phyloP scores from a whole-genome alignment of 2,329 filamentous ascomycete species.

The Colletotrichum godetiae region DNA sequence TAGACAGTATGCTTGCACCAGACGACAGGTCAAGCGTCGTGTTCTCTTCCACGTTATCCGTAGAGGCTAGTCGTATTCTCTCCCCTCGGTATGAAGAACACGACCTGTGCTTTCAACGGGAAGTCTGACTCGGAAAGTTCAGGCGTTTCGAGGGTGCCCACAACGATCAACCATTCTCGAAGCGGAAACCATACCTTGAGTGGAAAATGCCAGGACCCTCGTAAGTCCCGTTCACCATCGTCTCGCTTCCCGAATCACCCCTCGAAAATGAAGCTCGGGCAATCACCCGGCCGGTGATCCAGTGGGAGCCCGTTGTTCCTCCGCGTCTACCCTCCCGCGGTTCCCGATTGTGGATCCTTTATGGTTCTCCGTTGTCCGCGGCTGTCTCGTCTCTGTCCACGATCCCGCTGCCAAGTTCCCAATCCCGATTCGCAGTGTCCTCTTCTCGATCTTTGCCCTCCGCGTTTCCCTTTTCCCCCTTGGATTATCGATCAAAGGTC shows the following conservation, averaged over 20 bases:
- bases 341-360: neutral
- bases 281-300: neutral
- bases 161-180: neutral
- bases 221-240: neutral
- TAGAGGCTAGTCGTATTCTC: neutral
- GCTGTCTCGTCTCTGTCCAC: neutral
- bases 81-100: neutral
- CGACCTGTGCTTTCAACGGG: too few species aligned
- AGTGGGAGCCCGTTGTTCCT: neutral
- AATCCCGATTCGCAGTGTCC: neutral
- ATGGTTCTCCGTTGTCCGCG: neutral
- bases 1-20: neutral
- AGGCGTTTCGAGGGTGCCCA: neutral
- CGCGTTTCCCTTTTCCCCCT: too few species aligned
- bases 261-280: constrained; percentile 5
- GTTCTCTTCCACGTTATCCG: neutral
- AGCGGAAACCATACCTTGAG: too few species aligned
- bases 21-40: neutral
- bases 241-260: neutral
- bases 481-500: neutral
- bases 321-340: neutral
- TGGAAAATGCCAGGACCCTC: neutral
- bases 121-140: constrained; percentile 1
- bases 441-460: neutral
- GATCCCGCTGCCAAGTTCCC: neutral